Evolutionary conservation across 306 rosid species (phyloP), one percentile per base, ranked within the genome.

Genomic region (Glycine tomentella): DNA sequence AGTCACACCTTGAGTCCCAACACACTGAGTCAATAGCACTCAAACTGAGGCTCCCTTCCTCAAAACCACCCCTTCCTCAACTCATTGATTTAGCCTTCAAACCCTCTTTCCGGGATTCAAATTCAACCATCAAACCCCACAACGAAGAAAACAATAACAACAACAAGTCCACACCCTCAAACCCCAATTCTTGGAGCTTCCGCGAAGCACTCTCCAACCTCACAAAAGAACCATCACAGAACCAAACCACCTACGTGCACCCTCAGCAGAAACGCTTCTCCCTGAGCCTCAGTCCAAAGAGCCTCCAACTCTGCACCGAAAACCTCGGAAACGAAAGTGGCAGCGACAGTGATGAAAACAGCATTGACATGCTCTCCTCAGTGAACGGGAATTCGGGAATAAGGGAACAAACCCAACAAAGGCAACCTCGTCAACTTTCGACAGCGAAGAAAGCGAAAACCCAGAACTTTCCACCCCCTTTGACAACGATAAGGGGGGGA

Each of bases 401-500:
- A 76, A 78, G 64, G 69, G 89, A 90, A 76, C 81, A 84, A 34
- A 31, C 38, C 0, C 65, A 33, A 2, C 9, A 59, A 7, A 73
- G 10, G 14, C 33, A 77, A 70, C 53, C 82, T 42, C 75, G 84
- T 81, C 81, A 67, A 76, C 50, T 9, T 79, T 79, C 68, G n/a
- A 81, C 65, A 9, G 77, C 81, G 17, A 89, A 71, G 87, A 92
- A 88, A 80, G 80, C n/a, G 46, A 84, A 50, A 76, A 58, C 69
- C 11, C 57, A 15, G 17, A 86, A 81, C 38, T 91, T 93, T 77
- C 99, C 99, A 6, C 99, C 99, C 10, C 99, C 99, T 66, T 85
- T 95, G 89, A 93, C 99, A 53, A 95, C 99, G n/a, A 88, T 95
- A 49, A 90, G 94, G 8, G 98, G 95, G 8, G 98, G 95, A 15